Base-by-base conservation (phyloP, 2,329 filamentous ascomycete species). In the Alternaria triticina region DNA sequence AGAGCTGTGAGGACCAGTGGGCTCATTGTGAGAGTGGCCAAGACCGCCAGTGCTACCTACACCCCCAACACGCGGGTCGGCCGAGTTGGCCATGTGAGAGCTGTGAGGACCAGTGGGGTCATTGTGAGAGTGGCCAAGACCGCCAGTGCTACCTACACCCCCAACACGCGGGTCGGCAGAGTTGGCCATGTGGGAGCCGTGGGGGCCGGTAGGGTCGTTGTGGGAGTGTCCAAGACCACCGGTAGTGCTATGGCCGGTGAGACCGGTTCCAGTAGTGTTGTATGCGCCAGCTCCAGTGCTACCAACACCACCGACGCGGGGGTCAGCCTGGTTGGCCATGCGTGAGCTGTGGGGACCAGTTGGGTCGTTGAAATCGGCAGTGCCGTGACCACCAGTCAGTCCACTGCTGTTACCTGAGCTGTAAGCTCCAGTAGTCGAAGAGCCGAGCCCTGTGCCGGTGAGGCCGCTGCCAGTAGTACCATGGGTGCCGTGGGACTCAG, bases 191-290 rank as follows among this genome's bases (percentile, higher is more conserved):
- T 22, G 58, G 1, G 61, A 70, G 43, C 69, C 69, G 71, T 81
- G 79, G 8, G 77, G 77, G 4, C 78, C 79, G 55, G 77, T 75
- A 20, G 78, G 79, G 54, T 64, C 56, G 72, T 76, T 57, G 13
- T 45, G 17, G 11, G 23, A 49, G 30, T 36, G 46, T 13, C 46
- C 36, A 10, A 50, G 28, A 17, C 36, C 49, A 17, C 49, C 57
- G 20, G 40, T 54, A 9, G 56, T 30, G 40, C n/a, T 20, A 43
- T 52, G 49, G 1, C 49, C 30, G n/a, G 49, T 52, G 8, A 52
- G 49, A 9, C 49, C 49, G 33, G 49, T 43, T 43, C 52, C 52
- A 15, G 51, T 44, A 12, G 43, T 50, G 46, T 46, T 56, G 12
- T 58, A 47, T 30, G 49, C 49, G 17, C 54, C 54, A 40, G 46